Evolutionary conservation across 2,329 filamentous ascomycete genomes (phyloP).

Genomic region (Gnomoniopsis sp.): DNA sequence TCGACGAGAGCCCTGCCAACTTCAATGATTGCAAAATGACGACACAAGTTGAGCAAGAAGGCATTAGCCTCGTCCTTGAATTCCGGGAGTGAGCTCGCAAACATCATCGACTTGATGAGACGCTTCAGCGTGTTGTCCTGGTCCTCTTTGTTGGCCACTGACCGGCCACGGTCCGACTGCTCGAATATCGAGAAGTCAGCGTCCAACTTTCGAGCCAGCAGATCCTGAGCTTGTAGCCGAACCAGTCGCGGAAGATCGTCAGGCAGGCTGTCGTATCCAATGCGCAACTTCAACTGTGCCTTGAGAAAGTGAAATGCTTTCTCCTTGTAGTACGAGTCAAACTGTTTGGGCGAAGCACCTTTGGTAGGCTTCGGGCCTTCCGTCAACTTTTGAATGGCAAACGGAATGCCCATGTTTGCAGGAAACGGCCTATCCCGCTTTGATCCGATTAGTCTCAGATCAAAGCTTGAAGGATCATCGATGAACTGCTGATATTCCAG

Average conservation of each 20-base stretch:
- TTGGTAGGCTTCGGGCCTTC: constrained; percentile 67
- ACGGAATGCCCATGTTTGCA: constrained; percentile 78
- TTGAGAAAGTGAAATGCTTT: constrained; percentile 87
- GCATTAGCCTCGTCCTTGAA: constrained; percentile 72
- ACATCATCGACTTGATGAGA: constrained; percentile 84
- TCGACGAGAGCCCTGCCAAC: constrained; percentile 81
- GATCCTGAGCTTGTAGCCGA: constrained; percentile 83
- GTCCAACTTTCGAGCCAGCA: constrained; percentile 69
- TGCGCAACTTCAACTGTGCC: constrained; percentile 83
- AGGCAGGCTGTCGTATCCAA: constrained; percentile 82
- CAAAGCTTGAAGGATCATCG: constrained; percentile 84
- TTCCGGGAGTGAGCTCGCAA: constrained; percentile 76
- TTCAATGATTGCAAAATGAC: constrained; percentile 88
- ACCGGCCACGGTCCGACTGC: constrained; percentile 74
- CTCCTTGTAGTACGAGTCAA: constrained; percentile 84
- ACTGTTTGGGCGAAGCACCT: constrained; percentile 51
- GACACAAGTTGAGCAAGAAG: constrained; percentile 77
- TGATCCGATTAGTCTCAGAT: constrained; percentile 84
- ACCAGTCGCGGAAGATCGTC: constrained; percentile 85
- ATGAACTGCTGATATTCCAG: constrained; percentile 80
- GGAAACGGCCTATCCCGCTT: constrained; percentile 87
- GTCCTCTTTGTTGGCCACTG: constrained; percentile 79
- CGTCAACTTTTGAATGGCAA: constrained; percentile 83
- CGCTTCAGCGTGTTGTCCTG: constrained; percentile 82
- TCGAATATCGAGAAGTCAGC: constrained; percentile 69